Evolutionary conservation across 2,329 filamentous ascomycete species (phyloP).

Genomic region (Blastomyces gilchristii): DNA sequence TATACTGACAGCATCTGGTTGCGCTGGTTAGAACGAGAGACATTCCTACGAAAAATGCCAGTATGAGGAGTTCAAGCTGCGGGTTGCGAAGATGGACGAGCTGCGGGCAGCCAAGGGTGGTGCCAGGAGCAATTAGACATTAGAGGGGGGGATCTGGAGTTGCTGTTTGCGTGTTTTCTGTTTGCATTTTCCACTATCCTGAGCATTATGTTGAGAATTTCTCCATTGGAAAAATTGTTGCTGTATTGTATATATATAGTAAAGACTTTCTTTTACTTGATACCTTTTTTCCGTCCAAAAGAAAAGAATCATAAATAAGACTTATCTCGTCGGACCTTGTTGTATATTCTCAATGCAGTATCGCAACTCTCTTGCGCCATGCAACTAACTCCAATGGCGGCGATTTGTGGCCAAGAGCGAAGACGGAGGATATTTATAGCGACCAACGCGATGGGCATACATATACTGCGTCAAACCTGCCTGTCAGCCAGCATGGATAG

Average conservation of each 20-base stretch:
- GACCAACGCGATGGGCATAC: no score
- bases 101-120: constrained; percentile 75
- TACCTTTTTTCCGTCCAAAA: neutral
- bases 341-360: neutral
- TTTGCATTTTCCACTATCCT: neutral
- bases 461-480: no score
- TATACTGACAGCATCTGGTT: constrained; percentile 9
- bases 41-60: constrained; percentile 99
- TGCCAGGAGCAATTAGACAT: constrained; percentile 59
- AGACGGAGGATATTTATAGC: no score
- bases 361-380: neutral
- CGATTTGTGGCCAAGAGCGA: neutral
- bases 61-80: constrained; percentile 97
- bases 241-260: neutral
- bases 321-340: no score
- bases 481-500: no score
- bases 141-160: neutral
- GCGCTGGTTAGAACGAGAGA: constrained; percentile 63
- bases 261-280: neutral
- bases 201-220: neutral
- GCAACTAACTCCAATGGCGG: neutral
- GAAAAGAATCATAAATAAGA: neutral
- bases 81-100: constrained; percentile 98
- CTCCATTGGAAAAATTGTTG: neutral
- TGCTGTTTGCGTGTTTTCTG: neutral